Evolutionary conservation across 2,329 filamentous ascomycete genomes (phyloP), one percentile per base, ranked within the genome.

Genomic region (Eutypa lata): DNA sequence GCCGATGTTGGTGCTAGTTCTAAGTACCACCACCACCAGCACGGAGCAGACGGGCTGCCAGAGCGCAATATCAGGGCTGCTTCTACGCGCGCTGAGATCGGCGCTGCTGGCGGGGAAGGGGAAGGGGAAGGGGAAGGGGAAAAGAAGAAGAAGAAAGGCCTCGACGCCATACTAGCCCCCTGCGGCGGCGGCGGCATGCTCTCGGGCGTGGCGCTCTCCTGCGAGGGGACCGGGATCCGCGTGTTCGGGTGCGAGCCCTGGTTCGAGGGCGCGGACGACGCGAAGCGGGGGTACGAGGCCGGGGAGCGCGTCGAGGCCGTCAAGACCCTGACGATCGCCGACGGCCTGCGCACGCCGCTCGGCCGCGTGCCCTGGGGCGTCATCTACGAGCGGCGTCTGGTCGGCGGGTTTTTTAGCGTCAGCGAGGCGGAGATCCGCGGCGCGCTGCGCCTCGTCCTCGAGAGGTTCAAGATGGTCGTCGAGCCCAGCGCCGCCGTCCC

Each of bases 181-280:
- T 87, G 91, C 64, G 91, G 92, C 22, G 93, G 94, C 22, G 94
- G 93, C 7, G 93, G 94, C 2, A 85, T 97, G 78, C 83, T 96
- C 24, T 86, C 86, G 0, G 93, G 93, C 44, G 85, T 91, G 7
- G 91, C 92, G 10, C 85, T 93, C 3, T 88, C 86, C 57, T 84
- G 87, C 61, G 79, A 87, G 45, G 84, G 83, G 21, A 92, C 89
- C 0, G 81, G 84, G 0, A 89, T 89, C 49, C 73, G 73, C 1
- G 91, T 97, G 1, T 97, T 94, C 70, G 92, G 91, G 19, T 87
- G 91, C 0, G 94, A 97, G 73, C 93, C 94, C 0, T 81, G 76
- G 21, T 90, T 88, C 65, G 73, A 95, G 65, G 92, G 91, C 47
- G 92, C 86, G 1, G 91, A 97, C 72, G 93, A 97, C 72, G 88